Base-by-base conservation (phyloP, 75 land plant genomes). In the Cryptomeria japonica region DNA sequence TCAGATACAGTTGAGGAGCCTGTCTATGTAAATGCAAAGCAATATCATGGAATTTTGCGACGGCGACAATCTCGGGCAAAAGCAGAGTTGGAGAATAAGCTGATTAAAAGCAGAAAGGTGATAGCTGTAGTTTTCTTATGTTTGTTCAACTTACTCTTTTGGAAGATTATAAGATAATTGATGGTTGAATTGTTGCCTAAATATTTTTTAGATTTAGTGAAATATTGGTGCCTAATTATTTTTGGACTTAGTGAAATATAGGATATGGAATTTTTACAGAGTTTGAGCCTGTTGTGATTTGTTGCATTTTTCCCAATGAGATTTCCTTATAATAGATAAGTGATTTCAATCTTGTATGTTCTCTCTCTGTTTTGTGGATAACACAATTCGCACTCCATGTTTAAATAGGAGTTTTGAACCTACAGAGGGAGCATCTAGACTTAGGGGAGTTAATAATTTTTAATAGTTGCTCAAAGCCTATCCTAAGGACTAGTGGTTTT, bases 11-110 rank as follows among this genome's bases (percentile, higher is more conserved):
- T 90, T 28, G 88, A 91, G 76, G 96, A 95, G 86, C 94, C 94
- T 72, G 93, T 95, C 19, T 95, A 94, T 91, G 96, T 95, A 36
- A 95, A 95, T 92, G 96, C 96, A 37, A 95, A 95, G 87, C 96
- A 95, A 86, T 95, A 94, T 85, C 90, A 92, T 90, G 96, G 95
- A 39, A 95, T 95, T 73, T 73, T 95, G 49, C 91, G 96, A n/a
- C 88, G 96, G 18, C 82, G 96, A 38, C 92, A 92, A 82, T 90
- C 92, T 83, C 95, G 96, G 28, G 96, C 96, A 68, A 95, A 95
- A 89, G 94, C 91, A 46, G 96, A 91, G 86, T 84, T 55, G 19
- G 92, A 89, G 75, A 95, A 94, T 76, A 95, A 92, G 89, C 88
- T 92, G 37, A 86, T 90, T 46, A 94, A 91, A 87, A 82, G 85